Conservation (phyloP, 2,329 filamentous ascomycete genomes). For the Nemania sp. region DNA sequence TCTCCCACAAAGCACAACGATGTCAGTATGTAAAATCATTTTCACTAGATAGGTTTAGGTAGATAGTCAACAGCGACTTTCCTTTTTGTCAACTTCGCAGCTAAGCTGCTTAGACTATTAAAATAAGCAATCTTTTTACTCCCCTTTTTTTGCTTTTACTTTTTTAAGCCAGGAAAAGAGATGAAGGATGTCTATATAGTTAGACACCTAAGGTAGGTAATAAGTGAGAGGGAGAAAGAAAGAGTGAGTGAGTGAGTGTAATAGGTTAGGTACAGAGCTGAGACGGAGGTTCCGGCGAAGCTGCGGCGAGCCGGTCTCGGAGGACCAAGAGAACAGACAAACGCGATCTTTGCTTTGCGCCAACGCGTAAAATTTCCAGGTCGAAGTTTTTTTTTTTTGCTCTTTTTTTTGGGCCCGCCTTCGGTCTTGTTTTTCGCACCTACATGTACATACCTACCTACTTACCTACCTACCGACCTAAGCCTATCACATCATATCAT, state of each 20-base stretch:
- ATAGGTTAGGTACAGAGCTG: constrained; percentile 1
- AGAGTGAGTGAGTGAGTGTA: too few species aligned
- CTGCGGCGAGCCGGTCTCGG: not conserved
- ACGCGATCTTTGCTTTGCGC: constrained; percentile 9
- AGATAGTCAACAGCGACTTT: too few species aligned
- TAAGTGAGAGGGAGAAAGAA: too few species aligned
- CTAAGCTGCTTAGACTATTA: not conserved
- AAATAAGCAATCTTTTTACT: not conserved
- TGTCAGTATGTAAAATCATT: too few species aligned
- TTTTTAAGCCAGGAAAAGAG: too few species aligned
- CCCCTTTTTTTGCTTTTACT: too few species aligned
- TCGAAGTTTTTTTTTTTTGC: not conserved
- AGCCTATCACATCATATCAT: not conserved
- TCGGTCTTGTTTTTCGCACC: not conserved
- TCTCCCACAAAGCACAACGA: not conserved
- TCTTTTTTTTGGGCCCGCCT: not conserved
- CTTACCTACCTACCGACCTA: not conserved
- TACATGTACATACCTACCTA: not conserved
- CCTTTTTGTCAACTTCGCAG: not conserved
- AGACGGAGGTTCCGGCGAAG: constrained; percentile 14
- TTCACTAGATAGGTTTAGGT: too few species aligned
- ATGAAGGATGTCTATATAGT: too few species aligned
- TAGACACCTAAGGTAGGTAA: too few species aligned
- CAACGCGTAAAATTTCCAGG: constrained; percentile 2
- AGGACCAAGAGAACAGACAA: not conserved